Evolutionary conservation across 1,284 basidiomycete species (phyloP), one percentile per base, ranked within the genome.

Genomic region (Moesziomyces aphidis): DNA sequence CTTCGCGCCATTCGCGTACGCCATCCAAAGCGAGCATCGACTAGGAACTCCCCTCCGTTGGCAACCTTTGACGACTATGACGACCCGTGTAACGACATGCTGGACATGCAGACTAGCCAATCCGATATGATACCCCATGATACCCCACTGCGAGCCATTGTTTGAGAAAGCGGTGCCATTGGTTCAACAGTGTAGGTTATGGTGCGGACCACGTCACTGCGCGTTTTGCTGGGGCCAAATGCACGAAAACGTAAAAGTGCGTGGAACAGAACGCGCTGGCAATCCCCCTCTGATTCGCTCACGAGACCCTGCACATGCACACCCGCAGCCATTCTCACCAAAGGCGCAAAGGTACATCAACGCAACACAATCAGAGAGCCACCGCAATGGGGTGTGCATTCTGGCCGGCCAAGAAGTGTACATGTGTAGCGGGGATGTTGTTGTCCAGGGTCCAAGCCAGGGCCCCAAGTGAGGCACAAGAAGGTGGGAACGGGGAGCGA

Each of bases 21-120:
- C 42, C 57, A 5, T 70, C 67, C 24, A 70, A 64, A 50, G 24
- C 60, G 6, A 64, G 67, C 31, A 64, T 64, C 22, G 67, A 70
- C 22, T 61, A 47, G 8, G 24, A 26, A 7, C 26, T 8, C 6
- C 26, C 26, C 0, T 28, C 6, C 26, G 50, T 10, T 5, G 4
- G 22, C 15, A 5, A 8, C n/a, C n/a, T 4, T 19, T 26, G 21
- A 22, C 4, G 26, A 54, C 21, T 34, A 26, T 53, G 34, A 62
- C 34, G 61, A 55, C 43, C 53, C 39, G 23, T 36, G 21, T 22
- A 44, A n/a, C 43, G 15, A 19, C 19, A 19, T 46, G 44, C 44
- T 34, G 31, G 31, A 34, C 31, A 34, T 46, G 17, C 43, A 22
- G 9, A 19, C 11, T 22, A 9, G 19, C 43, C 43, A 44, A 44